Evolutionary conservation across 2,329 filamentous ascomycete species (phyloP).

Genomic region (Teratosphaeria destructans): DNA sequence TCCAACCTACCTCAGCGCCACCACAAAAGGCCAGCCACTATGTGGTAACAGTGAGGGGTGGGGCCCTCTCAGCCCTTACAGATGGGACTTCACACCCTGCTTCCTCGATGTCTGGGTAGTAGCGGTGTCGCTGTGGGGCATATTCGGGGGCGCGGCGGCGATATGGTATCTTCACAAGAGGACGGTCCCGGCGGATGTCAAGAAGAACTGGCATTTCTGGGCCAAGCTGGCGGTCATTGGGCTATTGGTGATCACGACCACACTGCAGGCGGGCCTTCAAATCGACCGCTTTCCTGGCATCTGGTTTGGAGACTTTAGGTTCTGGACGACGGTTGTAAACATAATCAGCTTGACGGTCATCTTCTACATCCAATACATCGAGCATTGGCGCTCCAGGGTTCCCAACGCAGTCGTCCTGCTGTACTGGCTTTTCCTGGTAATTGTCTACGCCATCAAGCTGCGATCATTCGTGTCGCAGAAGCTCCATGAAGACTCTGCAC

Average conservation of each 20-base stretch:
- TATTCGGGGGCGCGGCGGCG: conserved; percentile 65
- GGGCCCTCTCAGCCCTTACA: conserved; percentile 77
- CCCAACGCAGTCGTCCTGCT: conserved; percentile 82
- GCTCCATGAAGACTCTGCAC: conserved; percentile 52
- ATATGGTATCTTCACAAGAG: conserved; percentile 69
- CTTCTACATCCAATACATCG: conserved; percentile 72
- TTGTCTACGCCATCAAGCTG: conserved; percentile 70
- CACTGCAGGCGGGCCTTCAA: conserved; percentile 65
- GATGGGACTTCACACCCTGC: conserved; percentile 94
- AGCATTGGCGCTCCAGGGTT: conserved; percentile 72
- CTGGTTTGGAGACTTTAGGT: conserved; percentile 74
- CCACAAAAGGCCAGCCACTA: conserved; percentile 49
- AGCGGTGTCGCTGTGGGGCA: conserved; percentile 62
- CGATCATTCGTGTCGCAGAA: conserved; percentile 75
- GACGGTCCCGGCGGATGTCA: conserved; percentile 54
- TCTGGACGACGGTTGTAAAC: conserved; percentile 68
- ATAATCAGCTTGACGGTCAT: conserved; percentile 63
- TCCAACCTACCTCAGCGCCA: conserved; percentile 21
- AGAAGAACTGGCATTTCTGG: conserved; percentile 89
- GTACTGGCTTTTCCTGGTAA: conserved; percentile 81
- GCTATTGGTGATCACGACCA: conserved; percentile 56
- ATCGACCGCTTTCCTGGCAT: conserved; percentile 56
- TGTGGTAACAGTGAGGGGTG: conserved; percentile 88
- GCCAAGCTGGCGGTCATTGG: conserved; percentile 67
- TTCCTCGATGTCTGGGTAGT: conserved; percentile 90